Evolutionary conservation across 116 monocot species (phyloP), one percentile per base, ranked within the genome.

Genomic region (Phalaenopsis hybrid): DNA sequence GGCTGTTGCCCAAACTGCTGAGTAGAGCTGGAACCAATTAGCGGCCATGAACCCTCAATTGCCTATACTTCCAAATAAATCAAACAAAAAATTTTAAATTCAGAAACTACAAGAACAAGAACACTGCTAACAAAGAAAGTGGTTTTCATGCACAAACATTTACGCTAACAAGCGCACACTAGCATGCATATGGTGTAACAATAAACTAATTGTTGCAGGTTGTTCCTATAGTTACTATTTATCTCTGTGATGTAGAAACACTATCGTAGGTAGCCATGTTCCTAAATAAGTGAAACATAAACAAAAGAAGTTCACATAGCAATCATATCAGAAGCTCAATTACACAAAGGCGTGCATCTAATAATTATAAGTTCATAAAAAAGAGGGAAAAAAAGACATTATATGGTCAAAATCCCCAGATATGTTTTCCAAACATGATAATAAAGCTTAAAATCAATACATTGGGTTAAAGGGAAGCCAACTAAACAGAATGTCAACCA

Each of bases 11-110:
- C 84, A 78, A 86, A n/a, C 33, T 90, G 92, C 33, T 90, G 92
- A 33, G 81, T 48, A 33, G 87, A 83, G 48, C 37, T 78, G 16
- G 89, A 74, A 78, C 79, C 69, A 33, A 85, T 78, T 43, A 88
- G 82, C 57, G 85, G 94, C 92, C 94, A 94, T 81, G 89, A 88
- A 68, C 86, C 76, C 65, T 92, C 92, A 46, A 83, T 83, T 72
- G 81, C 82, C 92, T 94, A 77, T 49, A 49, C 16, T 51, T 50
- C 8, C 10, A 50, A 52, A 23, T 3, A 44, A 75, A 75, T 45
- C 13, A 51, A 50, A 25, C 15, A 15, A 77, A 23, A 49, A 12
- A 51, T 51, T 51, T 13, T 37, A 15, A 37, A 72, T 72, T 37
- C 37, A 37, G 37, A 72, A 46, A 46, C 18, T 21, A 37, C 48